Conservation (phyloP, 371 early-diverging fungal genomes). For the Mortierella sp. region DNA sequence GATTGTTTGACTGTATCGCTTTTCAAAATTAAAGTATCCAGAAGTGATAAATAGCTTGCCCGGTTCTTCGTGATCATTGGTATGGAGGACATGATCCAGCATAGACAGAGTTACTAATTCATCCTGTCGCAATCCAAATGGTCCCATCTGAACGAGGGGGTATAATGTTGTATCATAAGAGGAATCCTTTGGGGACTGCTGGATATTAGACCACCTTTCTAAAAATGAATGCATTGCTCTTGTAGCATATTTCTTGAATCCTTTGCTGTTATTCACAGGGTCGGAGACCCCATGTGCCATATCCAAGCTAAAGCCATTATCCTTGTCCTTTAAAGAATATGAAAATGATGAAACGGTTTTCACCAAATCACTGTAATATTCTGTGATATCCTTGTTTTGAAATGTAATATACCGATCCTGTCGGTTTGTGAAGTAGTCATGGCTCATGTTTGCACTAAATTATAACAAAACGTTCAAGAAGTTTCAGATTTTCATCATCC, state of each 20-base stretch:
- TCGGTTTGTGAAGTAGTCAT: constrained; percentile 94
- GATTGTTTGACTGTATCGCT: constrained; percentile 72
- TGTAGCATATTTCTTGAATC: constrained; percentile 69
- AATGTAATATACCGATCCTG: constrained; percentile 95
- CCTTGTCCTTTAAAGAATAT: constrained; percentile 62
- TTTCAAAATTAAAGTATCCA: constrained; percentile 95
- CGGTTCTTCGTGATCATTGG: constrained; percentile 33
- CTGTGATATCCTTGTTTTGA: constrained; percentile 65
- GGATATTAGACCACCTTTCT: constrained; percentile 51
- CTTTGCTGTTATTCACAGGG: constrained; percentile 72
- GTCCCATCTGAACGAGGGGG: constrained; percentile 93
- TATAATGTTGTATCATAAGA: constrained; percentile 78
- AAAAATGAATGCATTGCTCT: constrained; percentile 67
- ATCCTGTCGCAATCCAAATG: constrained; percentile 86
- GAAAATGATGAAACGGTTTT: constrained; percentile 74
- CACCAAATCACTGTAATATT: constrained; percentile 81
- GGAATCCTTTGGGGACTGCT: constrained; percentile 19
- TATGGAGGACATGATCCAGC: constrained; percentile 62
- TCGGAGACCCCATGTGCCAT: constrained; percentile 63
- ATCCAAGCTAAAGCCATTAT: constrained; percentile 28
- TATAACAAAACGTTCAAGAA: neutral
- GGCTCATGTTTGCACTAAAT: constrained; percentile 92
- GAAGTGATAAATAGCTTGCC: constrained; percentile 81
- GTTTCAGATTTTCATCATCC: neutral
- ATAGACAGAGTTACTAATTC: constrained; percentile 71